These are phyloP conservation scores for Hanseniaspora valbyensis DNA, from an alignment of 805 yeast species.

Conservation along the genomic window DNA sequence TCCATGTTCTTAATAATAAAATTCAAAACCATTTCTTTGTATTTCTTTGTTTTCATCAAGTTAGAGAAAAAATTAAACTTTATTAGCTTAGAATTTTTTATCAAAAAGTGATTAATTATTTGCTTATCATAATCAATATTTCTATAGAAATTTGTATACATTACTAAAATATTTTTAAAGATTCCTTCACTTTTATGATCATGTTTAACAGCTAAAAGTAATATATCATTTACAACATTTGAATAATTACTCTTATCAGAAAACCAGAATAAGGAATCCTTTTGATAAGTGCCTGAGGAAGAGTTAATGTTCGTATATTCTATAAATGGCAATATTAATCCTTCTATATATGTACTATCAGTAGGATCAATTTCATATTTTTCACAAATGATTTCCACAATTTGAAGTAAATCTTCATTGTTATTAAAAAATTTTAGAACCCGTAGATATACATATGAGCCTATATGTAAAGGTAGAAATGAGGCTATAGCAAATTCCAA, in stretches of 20 bases:
- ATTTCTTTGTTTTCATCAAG: neutral
- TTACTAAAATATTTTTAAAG: neutral
- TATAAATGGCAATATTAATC: slow-evolving; percentile 2
- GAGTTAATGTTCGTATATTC: neutral
- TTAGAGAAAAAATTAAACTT: neutral
- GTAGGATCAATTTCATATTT: neutral
- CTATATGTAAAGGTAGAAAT: neutral
- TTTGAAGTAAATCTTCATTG: neutral
- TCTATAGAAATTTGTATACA: neutral
- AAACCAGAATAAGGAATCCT: neutral
- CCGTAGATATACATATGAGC: slow-evolving; percentile 4
- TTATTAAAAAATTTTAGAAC: neutral
- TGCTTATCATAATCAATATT: too few relatives aligned
- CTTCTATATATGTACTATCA: neutral
- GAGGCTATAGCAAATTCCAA: neutral
- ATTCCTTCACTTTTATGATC: neutral
- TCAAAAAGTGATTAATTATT: neutral
- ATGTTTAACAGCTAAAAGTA: neutral
- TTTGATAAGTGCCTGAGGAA: too few relatives aligned
- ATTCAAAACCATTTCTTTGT: neutral
- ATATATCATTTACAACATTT: neutral
- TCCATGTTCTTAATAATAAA: slow-evolving; percentile 3
- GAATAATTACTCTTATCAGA: neutral
- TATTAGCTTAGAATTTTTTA: neutral
- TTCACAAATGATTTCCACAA: neutral